phyloP scores from a whole-genome alignment of 2,329 filamentous ascomycete species.

The Biscogniauxia marginata region DNA sequence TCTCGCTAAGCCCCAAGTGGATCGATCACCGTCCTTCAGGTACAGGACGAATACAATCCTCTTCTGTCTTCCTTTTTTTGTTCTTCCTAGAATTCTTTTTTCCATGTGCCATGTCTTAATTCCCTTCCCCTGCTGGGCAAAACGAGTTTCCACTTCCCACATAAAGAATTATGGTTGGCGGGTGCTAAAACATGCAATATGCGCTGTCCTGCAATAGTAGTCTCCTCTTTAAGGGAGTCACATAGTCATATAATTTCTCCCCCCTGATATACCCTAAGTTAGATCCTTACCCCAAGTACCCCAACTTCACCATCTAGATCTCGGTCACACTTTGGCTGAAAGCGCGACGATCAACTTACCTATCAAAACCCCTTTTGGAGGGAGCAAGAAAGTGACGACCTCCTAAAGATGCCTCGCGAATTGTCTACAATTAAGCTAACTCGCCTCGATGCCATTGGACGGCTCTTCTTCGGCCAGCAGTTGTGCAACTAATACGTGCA shows the following conservation, averaged over 20 bases:
- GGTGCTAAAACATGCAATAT: constrained; percentile 24
- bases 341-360: constrained; percentile 4
- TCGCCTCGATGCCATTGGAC: not conserved
- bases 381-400: constrained; percentile 5
- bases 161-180: constrained; percentile 9
- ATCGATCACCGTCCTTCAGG: constrained; percentile 14
- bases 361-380: constrained; percentile 1
- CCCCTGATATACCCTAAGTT: not conserved
- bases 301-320: constrained; percentile 2
- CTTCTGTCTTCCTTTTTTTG: not conserved
- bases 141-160: constrained; percentile 8
- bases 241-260: constrained; percentile 1
- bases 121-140: constrained; percentile 10
- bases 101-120: constrained; percentile 11
- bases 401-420: constrained; percentile 2
- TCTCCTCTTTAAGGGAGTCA: constrained; percentile 8
- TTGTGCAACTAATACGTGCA: constrained; percentile 1
- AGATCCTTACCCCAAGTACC: constrained; percentile 12
- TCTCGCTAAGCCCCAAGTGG: constrained; percentile 14
- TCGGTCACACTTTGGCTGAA: constrained; percentile 1
- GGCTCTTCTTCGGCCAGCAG: not conserved
- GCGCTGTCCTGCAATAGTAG: constrained; percentile 10
- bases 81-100: constrained; percentile 12
- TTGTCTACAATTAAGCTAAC: constrained; percentile 6
- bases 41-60: constrained; percentile 11